Evolutionary conservation across 352 stramenopile genomes (phyloP), one percentile per base, ranked within the genome.

Genomic region (Peronospora farinosa): DNA sequence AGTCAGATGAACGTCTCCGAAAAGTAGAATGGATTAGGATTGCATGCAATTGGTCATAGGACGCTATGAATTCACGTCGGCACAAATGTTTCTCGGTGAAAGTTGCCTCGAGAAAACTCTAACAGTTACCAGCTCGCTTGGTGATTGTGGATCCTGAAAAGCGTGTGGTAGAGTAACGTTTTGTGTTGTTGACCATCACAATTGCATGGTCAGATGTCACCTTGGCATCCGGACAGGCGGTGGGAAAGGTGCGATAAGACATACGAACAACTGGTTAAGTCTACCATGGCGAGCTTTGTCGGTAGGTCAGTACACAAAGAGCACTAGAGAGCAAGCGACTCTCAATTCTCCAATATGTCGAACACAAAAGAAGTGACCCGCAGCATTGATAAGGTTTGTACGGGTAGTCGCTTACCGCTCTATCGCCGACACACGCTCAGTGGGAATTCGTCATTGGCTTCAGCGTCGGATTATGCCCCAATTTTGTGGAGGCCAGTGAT

Each of bases 401-500:
- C 35, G 51, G 43, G 23, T 5, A 40, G 55, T 23, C 48, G 25
- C 19, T 32, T 43, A 9, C 19, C 42, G 2, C 16, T 51, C 11
- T 39, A 63, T 15, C 47, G 59, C 5, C 54, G 59, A 19, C 59
- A 64, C 19, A 64, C 59, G 2, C 12, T 64, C 19, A 41, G 19
- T 15, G 54, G 41, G 2, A 64, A 37, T 42, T 68, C 60, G 10
- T 61, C 48, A 5, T 17, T 44, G 0, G 35, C 54, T 5, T 61
- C 50, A 19, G 50, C 40, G 13, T 46, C 41, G 25, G 51, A 50
- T 0, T 51, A 57, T 17, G 44, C 60, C 0, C 60, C 60, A 6
- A 47, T 61, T 4, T 37, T 68, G 10, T 68, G 60, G 60, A 51
- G 56, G 28, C 17, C 50, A 15, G 55, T 68, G 40, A 68, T 68